Evolutionary conservation across 116 monocot species (phyloP).

Genomic region (Posidonia oceanica): DNA sequence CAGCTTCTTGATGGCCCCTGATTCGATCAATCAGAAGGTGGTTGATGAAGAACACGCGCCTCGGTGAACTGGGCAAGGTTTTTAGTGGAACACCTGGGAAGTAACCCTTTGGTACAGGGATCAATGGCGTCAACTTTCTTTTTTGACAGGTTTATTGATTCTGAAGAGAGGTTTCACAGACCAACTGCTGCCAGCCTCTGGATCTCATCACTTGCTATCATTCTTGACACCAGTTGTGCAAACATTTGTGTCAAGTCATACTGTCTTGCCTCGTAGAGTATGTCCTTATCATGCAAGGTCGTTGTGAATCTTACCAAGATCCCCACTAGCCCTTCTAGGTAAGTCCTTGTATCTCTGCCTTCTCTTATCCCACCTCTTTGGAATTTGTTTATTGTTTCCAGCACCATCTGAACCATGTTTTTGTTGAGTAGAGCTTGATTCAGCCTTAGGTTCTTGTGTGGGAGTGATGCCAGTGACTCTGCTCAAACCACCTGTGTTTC

Average conservation of each 20-base stretch:
- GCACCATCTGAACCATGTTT: slow-evolving; percentile 19
- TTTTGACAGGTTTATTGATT: slow-evolving; percentile 36
- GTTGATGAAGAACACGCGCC: slow-evolving; percentile 25
- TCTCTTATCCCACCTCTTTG: slow-evolving; percentile 18
- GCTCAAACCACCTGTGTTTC: slow-evolving; percentile 26
- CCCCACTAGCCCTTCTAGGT: slow-evolving; percentile 55
- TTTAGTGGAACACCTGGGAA: slow-evolving; percentile 13
- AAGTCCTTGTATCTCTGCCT: slow-evolving; percentile 17
- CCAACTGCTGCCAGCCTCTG: slow-evolving; percentile 47
- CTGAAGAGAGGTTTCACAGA: slow-evolving; percentile 36
- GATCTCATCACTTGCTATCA: slow-evolving; percentile 37
- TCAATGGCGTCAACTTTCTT: not conserved
- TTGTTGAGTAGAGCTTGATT: slow-evolving; percentile 35
- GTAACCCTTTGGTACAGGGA: slow-evolving; percentile 4
- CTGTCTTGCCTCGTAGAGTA: slow-evolving; percentile 29
- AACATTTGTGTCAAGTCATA: slow-evolving; percentile 29
- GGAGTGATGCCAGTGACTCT: slow-evolving; percentile 43
- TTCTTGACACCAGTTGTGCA: slow-evolving; percentile 24
- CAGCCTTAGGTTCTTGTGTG: slow-evolving; percentile 33
- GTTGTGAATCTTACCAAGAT: slow-evolving; percentile 57
- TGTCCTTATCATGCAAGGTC: slow-evolving; percentile 34
- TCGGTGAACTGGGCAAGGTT: slow-evolving; percentile 43
- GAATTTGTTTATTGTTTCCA: slow-evolving; percentile 24
- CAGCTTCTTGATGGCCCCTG: slow-evolving; percentile 37
- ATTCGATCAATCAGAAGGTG: slow-evolving; percentile 44